A percentile compares a stretch with the other conserved stretches of the same genome.
These are phyloP conservation scores for Jackrogersella multiformis DNA, from an alignment of 495 filamentous ascomycete genomes.

Conservation along the genomic window DNA sequence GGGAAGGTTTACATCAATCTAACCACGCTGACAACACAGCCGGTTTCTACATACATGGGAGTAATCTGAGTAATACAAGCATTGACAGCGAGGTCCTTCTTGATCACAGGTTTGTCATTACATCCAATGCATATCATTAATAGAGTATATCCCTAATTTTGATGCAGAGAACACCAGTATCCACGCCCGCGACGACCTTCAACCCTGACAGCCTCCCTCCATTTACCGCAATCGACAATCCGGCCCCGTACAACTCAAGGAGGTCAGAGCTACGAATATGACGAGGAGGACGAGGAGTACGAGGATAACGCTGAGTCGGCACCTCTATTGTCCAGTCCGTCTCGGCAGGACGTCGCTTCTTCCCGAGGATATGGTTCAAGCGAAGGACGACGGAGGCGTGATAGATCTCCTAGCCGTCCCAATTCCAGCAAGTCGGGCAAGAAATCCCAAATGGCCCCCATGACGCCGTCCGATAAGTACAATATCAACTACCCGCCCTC, in stretches of 20 bases:
- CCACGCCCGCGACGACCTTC: slow-evolving; percentile 74
- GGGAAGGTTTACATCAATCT: slow-evolving; percentile 48
- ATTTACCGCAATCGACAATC: slow-evolving; percentile 48
- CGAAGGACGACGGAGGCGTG: slow-evolving; percentile 41
- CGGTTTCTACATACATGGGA: slow-evolving; percentile 67
- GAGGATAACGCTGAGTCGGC: slow-evolving; percentile 65
- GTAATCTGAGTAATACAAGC: slow-evolving; percentile 78
- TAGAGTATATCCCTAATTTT: slow-evolving; percentile 4
- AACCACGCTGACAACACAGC: slow-evolving; percentile 46
- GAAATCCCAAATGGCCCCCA: slow-evolving; percentile 45
- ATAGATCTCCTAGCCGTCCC: slow-evolving; percentile 48
- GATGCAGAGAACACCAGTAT: slow-evolving; percentile 69
- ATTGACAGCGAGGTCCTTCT: slow-evolving; percentile 82
- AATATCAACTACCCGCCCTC: slow-evolving; percentile 98
- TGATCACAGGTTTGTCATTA: slow-evolving; percentile 74
- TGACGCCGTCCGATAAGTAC: slow-evolving; percentile 61
- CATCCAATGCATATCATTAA: neutral
- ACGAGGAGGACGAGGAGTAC: slow-evolving; percentile 54
- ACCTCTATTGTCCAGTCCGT: slow-evolving; percentile 60
- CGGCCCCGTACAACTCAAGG: slow-evolving; percentile 45
- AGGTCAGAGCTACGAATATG: slow-evolving; percentile 51
- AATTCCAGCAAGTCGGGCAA: slow-evolving; percentile 53
- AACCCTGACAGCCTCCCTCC: slow-evolving; percentile 51
- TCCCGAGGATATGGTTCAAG: slow-evolving; percentile 52
- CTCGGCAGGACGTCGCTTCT: slow-evolving; percentile 36